Base-by-base conservation (phyloP, 2,329 filamentous ascomycete genomes). In the Fusarium guadeloupense region DNA sequence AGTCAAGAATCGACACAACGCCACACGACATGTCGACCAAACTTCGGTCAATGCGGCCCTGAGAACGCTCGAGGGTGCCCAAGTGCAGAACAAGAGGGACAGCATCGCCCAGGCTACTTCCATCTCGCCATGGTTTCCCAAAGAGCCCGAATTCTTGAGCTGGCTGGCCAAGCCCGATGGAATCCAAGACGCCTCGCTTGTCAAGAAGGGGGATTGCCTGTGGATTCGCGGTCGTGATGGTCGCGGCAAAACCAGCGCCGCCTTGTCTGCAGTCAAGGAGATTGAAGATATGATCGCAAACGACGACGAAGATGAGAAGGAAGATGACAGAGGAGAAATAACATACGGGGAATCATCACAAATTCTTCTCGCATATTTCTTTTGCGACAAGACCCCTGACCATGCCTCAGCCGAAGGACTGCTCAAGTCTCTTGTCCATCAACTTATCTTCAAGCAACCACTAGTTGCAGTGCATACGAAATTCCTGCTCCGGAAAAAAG, bases 191-290 rank as follows among this genome's bases (percentile, higher is more conserved):
- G 12, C 9, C 7, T 30, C 34, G 20, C 23, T 28, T 14, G 34
- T 53, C 9, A 43, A 46, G 42, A 25, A 23, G 12, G 70, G 68
- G 5, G 75, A 78, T 50, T 77, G 68, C 14, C 46, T 80, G 2
- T 79, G 77, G 74, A 68, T 80, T 13, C 71, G 75, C 10, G 77
- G 77, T 4, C 76, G 73, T 2, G 75, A 80, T 47, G 77, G 77
- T 5, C 70, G 76, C 47, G 77, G 77, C 5, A 80, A 80, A 54
- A 78, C 77, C 0, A 76, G 75, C 23, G 77, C 76, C 0, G 72
- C 76, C 0, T 58, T 80, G 45, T 76, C 77, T 1, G 75, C 73
- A 4, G 54, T 80, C 1, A 66, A 75, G 8, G 71, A 74, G 35
- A 72, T 79, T 9, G 75, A 78, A 20, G 66, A 65, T 4, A 52